These are phyloP conservation scores for Silene coronaria DNA, from an alignment of 179 eudicot species.

Conservation along the genomic window DNA sequence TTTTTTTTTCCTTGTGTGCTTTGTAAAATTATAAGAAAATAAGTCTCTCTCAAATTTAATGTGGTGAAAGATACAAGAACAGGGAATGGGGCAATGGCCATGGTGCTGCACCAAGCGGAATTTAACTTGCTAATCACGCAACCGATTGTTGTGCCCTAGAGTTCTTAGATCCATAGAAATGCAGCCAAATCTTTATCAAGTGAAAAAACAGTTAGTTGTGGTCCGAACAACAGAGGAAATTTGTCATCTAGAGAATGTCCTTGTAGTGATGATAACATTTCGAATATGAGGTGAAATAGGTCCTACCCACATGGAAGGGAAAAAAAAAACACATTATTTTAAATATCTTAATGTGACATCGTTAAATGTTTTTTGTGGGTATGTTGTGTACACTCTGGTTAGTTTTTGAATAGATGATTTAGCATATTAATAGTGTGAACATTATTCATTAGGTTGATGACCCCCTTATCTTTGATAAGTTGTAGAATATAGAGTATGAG, in stretches of 20 bases:
- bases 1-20: no score
- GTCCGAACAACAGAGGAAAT: conserved; percentile 1
- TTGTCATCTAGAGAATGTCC: conserved; percentile 9
- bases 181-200: conserved; percentile 13
- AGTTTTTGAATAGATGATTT: no score
- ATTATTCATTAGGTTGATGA: no score
- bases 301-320: conserved; percentile 4
- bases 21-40: neutral
- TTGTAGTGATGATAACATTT: conserved; percentile 3
- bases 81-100: neutral
- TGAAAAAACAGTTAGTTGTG: conserved; percentile 10
- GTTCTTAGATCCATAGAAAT: conserved; percentile 4
- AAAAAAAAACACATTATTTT: neutral
- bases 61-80: conserved; percentile 19
- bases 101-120: conserved; percentile 3
- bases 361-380: no score
- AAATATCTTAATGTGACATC: no score
- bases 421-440: no score
- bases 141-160: conserved; percentile 3
- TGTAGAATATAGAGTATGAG: no score
- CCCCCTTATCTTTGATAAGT: no score
- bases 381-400: no score
- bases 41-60: conserved; percentile 11
- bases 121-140: neutral
- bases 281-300: conserved; percentile 15